Evolutionary conservation across 192 early-diverging fungal genomes (phyloP).

Genomic region (Pecoramyces ruminantium): DNA sequence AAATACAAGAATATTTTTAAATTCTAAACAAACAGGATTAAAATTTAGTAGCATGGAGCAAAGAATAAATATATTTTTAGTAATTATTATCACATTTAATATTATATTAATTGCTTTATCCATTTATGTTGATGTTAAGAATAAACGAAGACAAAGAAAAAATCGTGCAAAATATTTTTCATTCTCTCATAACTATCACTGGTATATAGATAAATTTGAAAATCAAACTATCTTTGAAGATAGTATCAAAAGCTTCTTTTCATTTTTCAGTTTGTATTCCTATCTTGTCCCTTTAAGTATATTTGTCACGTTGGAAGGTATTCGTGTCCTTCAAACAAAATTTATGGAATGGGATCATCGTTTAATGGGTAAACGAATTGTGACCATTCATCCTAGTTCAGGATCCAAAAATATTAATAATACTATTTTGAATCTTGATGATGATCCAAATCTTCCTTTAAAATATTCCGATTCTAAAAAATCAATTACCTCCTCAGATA

Average conservation of each 20-base stretch:
- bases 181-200: neutral
- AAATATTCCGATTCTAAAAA: neutral
- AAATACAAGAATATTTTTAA: neutral
- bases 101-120: neutral
- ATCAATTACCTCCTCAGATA: neutral
- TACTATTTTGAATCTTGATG: neutral
- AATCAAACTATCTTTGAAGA: neutral
- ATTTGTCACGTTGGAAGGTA: slow-evolving; percentile 54
- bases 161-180: neutral
- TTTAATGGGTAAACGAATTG: slow-evolving; percentile 16
- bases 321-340: slow-evolving; percentile 40
- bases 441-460: neutral
- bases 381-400: neutral
- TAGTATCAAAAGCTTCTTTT: slow-evolving; percentile 4
- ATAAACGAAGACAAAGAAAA: neutral
- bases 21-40: neutral
- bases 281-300: slow-evolving; percentile 59
- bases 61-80: neutral
- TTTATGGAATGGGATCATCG: slow-evolving; percentile 46
- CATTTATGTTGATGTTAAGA: neutral
- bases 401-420: neutral
- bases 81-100: neutral
- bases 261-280: slow-evolving; percentile 37
- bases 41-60: neutral
- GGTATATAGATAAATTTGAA: neutral